Conservation (phyloP, 495 filamentous ascomycete genomes). For the Geoglossum glabrum region DNA sequence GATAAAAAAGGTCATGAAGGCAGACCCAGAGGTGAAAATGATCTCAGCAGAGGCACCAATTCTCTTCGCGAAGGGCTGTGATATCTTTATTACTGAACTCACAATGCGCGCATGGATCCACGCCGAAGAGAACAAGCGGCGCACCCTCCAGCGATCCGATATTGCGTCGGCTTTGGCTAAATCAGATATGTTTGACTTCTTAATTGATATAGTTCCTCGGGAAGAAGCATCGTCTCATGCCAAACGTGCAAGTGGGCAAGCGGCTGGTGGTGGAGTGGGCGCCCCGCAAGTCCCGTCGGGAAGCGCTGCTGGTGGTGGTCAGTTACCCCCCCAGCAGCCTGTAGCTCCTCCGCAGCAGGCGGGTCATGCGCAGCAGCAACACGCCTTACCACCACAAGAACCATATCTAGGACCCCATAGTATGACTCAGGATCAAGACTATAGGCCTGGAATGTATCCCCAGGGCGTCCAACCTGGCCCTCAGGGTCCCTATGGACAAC, state of each 20-base stretch:
- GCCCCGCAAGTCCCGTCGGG: constrained; percentile 14
- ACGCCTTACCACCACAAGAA: constrained; percentile 51
- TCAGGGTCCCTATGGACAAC: constrained; percentile 45
- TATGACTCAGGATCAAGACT: constrained; percentile 52
- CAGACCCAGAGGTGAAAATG: constrained; percentile 98
- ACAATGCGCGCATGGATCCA: constrained; percentile 99
- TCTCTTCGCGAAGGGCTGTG: constrained; percentile 94
- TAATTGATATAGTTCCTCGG: constrained; percentile 94
- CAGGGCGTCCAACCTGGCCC: constrained; percentile 54
- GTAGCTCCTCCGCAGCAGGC: constrained; percentile 23
- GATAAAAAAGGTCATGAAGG: constrained; percentile 99
- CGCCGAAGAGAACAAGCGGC: constrained; percentile 93
- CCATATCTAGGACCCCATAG: constrained; percentile 44
- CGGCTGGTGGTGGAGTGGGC: constrained; percentile 28
- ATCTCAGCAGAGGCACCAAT: constrained; percentile 97
- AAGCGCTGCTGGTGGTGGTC: constrained; percentile 18
- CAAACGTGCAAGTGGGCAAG: constrained; percentile 45
- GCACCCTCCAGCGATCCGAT: constrained; percentile 85
- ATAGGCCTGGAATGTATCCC: constrained; percentile 63
- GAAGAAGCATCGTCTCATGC: constrained; percentile 76
- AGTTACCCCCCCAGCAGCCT: constrained; percentile 41
- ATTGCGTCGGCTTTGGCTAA: constrained; percentile 90
- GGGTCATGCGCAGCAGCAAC: constrained; percentile 24
- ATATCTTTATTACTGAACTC: constrained; percentile 97
- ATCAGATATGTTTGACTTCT: constrained; percentile 98